A percentile compares a stretch with the other conserved stretches of the same genome.
Evolutionary conservation across 306 rosid species (phyloP).

Genomic region (Vigna mungo): DNA sequence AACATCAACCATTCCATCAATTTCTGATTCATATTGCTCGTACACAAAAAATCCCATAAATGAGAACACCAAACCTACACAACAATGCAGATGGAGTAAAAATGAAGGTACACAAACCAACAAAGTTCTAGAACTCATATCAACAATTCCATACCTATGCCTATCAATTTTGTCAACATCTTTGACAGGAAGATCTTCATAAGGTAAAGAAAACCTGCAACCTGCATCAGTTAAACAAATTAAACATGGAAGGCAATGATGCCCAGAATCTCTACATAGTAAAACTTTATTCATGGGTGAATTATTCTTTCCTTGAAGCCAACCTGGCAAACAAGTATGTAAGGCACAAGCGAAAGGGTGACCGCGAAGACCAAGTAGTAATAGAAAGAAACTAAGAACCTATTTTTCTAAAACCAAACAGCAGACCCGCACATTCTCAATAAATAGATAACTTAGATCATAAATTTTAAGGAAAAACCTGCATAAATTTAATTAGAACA

Average conservation of each 20-base stretch:
- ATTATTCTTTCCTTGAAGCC: slow-evolving; percentile 32
- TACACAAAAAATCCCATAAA: slow-evolving; percentile 80
- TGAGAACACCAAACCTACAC: slow-evolving; percentile 68
- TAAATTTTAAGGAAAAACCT: neutral
- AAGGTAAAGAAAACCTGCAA: slow-evolving; percentile 56
- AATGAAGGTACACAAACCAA: slow-evolving; percentile 22
- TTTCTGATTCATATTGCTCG: slow-evolving; percentile 81
- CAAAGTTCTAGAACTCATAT: slow-evolving; percentile 9
- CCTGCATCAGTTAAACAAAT: slow-evolving; percentile 53
- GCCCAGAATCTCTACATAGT: slow-evolving; percentile 22
- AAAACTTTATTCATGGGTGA: slow-evolving; percentile 30
- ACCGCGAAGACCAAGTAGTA: slow-evolving; percentile 3
- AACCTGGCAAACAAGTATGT: slow-evolving; percentile 19
- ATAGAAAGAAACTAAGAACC: slow-evolving; percentile 20
- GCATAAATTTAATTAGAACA: slow-evolving; percentile 12
- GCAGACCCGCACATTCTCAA: slow-evolving; percentile 29
- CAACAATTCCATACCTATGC: slow-evolving; percentile 61
- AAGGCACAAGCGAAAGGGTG: slow-evolving; percentile 17
- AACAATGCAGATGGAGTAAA: slow-evolving; percentile 31
- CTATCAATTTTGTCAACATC: slow-evolving; percentile 55
- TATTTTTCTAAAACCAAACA: slow-evolving; percentile 38
- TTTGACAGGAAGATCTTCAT: slow-evolving; percentile 61
- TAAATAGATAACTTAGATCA: slow-evolving; percentile 12
- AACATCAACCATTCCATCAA: slow-evolving; percentile 57
- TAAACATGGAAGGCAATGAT: slow-evolving; percentile 24